Evolutionary conservation across 2,329 filamentous ascomycete genomes (phyloP), one percentile per base, ranked within the genome.

Genomic region (Waltergamsia citrina): DNA sequence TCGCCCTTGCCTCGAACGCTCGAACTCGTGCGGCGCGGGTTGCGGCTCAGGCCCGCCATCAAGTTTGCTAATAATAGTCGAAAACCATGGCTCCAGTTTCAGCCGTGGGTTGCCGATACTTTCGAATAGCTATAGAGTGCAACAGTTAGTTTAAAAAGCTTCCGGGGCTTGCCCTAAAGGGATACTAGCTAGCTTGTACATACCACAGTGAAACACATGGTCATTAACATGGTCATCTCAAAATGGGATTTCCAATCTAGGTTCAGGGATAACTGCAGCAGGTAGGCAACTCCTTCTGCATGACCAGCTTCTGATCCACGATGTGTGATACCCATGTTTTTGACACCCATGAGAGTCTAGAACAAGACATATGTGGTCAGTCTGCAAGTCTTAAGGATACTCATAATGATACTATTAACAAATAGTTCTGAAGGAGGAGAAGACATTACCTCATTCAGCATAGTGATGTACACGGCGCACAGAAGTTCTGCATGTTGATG

Each of bases 201-300:
- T 20, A 34, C 32, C 5, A 34, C 32, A 8, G 23, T 27, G 15
- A 34, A 27, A 25, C 9, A 27, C 22, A 34, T 27, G 23, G 20
- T 19, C 23, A 12, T 18, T 8, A 28, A 14, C 16, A 34, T 27
- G 9, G 19, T 16, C 4, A 28, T 5, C 23, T 34, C 32, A 21
- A 27, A 34, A 6, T 7, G 24, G 6, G 23, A 21, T 5, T 14
- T 12, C 32, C 32, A 34, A 6, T 17, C 5, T 5, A 17, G 23
- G 7, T 28, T 9, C 6, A 19, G 11, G 8, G n/a, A 11, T 7
- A n/a, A 5, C 32, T 34, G 16, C 7, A 34, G 32, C n/a, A 34
- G 19, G 14, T 19, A 18, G 17, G 22, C 22, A 10, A 34, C 6
- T 5, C 14, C 23, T 17, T 20, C 32, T 6, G 16, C 32, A 34